Base-by-base conservation (phyloP, 2,329 filamentous ascomycete species). In the Arachnomyces sp. region DNA sequence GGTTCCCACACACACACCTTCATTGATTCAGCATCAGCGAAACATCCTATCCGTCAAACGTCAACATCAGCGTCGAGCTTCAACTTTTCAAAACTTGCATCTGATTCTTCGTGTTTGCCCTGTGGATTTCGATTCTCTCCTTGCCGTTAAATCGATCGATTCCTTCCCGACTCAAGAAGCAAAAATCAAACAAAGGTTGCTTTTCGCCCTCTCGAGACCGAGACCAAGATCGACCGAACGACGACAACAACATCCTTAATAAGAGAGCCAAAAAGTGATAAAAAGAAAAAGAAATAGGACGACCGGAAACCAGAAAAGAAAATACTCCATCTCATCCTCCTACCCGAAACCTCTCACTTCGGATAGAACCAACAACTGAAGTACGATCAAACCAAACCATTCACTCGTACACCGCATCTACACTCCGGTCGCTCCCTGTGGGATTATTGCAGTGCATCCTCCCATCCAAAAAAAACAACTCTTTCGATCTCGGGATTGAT, bases 231-330 rank as follows among this genome's bases (percentile, higher is more conserved):
- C 21, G 21, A 25, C 21, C 21, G 21, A 5, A 5, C 21, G 21
- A 25, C 21, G 21, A 25, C 21, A 25, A 25, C 21, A 25, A 5
- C 21, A n/a, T 34, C 35, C 18, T 49, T 47, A 37, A 43, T 50
- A 46, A 39, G 50, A 50, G 49, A 41, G 42, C 31, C 34, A 45
- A 39, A 47, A 49, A 45, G 45, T 34, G 40, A 42, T 45, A 15
- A 31, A 40, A 43, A 46, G 42, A 47, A 15, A 31, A 40, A 43
- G 45, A 43, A 47, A 50, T 52, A 52, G 47, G 42, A 44, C 45
- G 50, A 49, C 52, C 52, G 52, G 54, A 51, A 54, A 39, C 38
- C 48, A 46, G 44, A 50, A 37, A 39, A 45, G 41, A 38, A 42
- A 43, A 43, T 43, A 41, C 37, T 38, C 32, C 36, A 36, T 37